Conservation (phyloP, 2,329 filamentous ascomycete species). For the Cladosporium sp. region DNA sequence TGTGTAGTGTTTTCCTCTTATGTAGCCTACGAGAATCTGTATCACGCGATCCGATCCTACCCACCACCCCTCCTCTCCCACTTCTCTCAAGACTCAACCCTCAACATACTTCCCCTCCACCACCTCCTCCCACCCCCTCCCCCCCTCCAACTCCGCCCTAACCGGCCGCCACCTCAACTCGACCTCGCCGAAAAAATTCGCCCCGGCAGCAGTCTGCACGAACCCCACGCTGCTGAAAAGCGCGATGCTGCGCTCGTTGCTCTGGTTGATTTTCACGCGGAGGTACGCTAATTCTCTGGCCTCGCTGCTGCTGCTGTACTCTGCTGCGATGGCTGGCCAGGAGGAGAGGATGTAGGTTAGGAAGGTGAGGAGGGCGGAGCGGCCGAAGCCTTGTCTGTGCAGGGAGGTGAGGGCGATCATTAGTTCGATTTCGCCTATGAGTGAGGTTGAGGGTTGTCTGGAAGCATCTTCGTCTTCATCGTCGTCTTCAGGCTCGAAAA, state of each 20-base stretch:
- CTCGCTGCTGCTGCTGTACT: constrained; percentile 41
- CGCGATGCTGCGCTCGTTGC: constrained; percentile 52
- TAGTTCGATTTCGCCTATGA: constrained; percentile 73
- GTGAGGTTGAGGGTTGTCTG: constrained; percentile 6
- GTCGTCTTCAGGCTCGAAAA: constrained; percentile 53
- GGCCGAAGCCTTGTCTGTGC: constrained; percentile 61
- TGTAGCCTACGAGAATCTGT: constrained; percentile 13
- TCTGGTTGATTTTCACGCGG: constrained; percentile 57
- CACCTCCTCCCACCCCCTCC: constrained; percentile 18
- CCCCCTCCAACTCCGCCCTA: constrained; percentile 12
- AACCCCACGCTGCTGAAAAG: constrained; percentile 61
- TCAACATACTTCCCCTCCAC: constrained; percentile 14
- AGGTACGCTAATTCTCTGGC: constrained; percentile 40
- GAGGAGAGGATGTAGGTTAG: constrained; percentile 61
- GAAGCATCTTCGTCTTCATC: constrained; percentile 33
- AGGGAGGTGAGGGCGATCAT: constrained; percentile 66
- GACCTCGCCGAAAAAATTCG: constrained; percentile 65
- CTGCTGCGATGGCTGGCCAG: constrained; percentile 50
- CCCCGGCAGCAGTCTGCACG: constrained; percentile 40
- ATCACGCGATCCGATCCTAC: constrained; percentile 9
- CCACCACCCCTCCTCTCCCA: too few relatives aligned
- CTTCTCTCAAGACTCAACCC: neutral
- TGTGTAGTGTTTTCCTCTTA: neutral
- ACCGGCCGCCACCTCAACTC: constrained; percentile 47
- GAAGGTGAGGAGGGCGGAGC: constrained; percentile 61